phyloP scores from a whole-genome alignment of 495 filamentous ascomycete genomes.

The Tuber borchii region DNA sequence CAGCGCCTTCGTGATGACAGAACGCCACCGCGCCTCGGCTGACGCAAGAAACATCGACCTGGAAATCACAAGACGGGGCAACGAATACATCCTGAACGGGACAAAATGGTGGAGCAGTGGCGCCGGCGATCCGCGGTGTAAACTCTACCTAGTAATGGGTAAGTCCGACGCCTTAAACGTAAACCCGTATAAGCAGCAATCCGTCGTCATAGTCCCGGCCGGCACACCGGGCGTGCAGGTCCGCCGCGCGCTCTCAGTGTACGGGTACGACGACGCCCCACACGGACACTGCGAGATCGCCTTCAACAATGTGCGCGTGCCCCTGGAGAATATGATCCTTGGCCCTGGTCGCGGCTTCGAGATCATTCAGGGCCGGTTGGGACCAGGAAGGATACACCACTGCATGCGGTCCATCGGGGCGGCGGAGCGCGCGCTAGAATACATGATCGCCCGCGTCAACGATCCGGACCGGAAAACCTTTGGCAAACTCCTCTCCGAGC shows the following conservation, averaged over 20 bases:
- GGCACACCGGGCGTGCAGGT: slow-evolving; percentile 69
- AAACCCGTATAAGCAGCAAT: slow-evolving; percentile 78
- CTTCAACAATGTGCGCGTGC: slow-evolving; percentile 79
- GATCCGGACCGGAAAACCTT: slow-evolving; percentile 81
- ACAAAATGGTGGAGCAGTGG: slow-evolving; percentile 80
- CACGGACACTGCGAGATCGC: slow-evolving; percentile 87
- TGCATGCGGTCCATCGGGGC: slow-evolving; percentile 86
- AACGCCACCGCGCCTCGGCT: slow-evolving; percentile 75
- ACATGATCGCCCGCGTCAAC: slow-evolving; percentile 84
- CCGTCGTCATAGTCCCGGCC: slow-evolving; percentile 76
- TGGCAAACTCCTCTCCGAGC: slow-evolving; percentile 67
- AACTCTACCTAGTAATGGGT: slow-evolving; percentile 87
- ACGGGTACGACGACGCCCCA: slow-evolving; percentile 89
- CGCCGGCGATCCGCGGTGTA: slow-evolving; percentile 82
- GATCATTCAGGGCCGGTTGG: slow-evolving; percentile 88
- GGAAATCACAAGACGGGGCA: slow-evolving; percentile 69
- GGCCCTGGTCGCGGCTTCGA: slow-evolving; percentile 92
- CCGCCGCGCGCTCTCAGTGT: slow-evolving; percentile 79
- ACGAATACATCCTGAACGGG: slow-evolving; percentile 80
- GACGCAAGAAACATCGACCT: slow-evolving; percentile 86
- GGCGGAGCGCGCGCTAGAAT: slow-evolving; percentile 76
- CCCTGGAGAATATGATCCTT: slow-evolving; percentile 68
- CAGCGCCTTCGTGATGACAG: slow-evolving; percentile 90
- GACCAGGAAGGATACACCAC: slow-evolving; percentile 89
- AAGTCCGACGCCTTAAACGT: slow-evolving; percentile 66